phyloP scores from a whole-genome alignment of 371 early-diverging fungal species.

The Cladochytrium tenue region DNA sequence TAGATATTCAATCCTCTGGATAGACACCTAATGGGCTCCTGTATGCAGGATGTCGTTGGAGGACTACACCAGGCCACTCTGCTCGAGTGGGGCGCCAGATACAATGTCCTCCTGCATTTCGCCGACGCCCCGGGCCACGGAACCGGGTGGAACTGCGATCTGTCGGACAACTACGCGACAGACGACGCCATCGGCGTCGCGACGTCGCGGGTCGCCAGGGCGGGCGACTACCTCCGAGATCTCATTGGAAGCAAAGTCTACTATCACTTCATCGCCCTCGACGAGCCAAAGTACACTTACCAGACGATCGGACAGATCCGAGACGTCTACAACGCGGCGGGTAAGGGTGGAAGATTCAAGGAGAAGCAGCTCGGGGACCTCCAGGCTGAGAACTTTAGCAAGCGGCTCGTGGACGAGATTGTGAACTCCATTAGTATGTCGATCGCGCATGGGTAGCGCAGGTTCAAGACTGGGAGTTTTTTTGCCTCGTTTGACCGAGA shows the following conservation, averaged over 20 bases:
- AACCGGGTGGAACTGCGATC: background rate
- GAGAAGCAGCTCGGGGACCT: background rate
- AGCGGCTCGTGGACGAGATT: background rate
- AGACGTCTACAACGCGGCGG: background rate
- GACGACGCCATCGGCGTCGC: background rate
- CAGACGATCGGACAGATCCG: background rate
- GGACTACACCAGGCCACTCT: background rate
- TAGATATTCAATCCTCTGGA: background rate
- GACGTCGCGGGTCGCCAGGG: background rate
- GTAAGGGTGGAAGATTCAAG: background rate
- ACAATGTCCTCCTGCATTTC: conserved; percentile 4
- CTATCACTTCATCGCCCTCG: background rate
- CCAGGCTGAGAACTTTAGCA: background rate
- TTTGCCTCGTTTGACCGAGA: too few species aligned
- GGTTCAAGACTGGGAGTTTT: too few species aligned
- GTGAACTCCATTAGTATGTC: background rate
- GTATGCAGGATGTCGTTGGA: conserved; percentile 8
- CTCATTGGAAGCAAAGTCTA: background rate
- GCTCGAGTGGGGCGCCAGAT: background rate
- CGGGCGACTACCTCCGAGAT: background rate
- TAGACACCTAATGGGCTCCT: background rate
- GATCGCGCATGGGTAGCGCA: too few species aligned
- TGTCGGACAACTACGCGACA: background rate
- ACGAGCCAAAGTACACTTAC: background rate
- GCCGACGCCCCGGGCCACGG: conserved; percentile 11